A percentile compares a stretch with the other conserved stretches of the same genome.
phyloP scores from a whole-genome alignment of 1,284 basidiomycete species.

The Ganoderma sinense region DNA sequence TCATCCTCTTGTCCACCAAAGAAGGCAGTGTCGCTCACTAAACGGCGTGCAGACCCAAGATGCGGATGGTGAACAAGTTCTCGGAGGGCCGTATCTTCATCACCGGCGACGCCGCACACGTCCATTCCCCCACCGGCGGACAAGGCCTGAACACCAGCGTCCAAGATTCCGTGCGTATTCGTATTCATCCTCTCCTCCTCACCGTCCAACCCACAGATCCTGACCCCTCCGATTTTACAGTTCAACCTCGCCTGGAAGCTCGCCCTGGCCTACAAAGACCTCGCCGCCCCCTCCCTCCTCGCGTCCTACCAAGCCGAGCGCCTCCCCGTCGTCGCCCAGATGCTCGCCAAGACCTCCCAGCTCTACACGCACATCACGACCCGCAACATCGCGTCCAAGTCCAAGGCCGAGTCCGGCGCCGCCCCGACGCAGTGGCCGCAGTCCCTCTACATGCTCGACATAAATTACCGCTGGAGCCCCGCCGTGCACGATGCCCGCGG shows the following conservation, averaged over 20 bases:
- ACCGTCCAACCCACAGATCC: not conserved
- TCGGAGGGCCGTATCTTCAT: constrained; percentile 44
- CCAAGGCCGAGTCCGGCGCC: too few relatives aligned
- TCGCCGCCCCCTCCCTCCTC: constrained; percentile 33
- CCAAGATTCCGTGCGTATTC: constrained; percentile 33
- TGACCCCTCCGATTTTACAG: constrained; percentile 11
- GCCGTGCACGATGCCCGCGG: constrained; percentile 50
- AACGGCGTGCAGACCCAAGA: constrained; percentile 41
- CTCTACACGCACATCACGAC: too few relatives aligned
- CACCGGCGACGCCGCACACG: constrained; percentile 43
- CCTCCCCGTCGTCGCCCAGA: constrained; percentile 37
- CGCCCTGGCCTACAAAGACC: constrained; percentile 37
- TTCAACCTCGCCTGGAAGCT: constrained; percentile 46
- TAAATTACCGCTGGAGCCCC: constrained; percentile 57
- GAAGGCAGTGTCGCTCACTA: too few relatives aligned
- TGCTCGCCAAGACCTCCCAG: constrained; percentile 33
- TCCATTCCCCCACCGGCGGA: constrained; percentile 41
- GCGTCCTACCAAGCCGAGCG: constrained; percentile 38
- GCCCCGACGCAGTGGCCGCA: too few relatives aligned
- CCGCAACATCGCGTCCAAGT: too few relatives aligned
- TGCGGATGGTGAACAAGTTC: constrained; percentile 47
- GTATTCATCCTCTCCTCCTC: too few relatives aligned
- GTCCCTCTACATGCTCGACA: constrained; percentile 48
- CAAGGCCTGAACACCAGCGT: constrained; percentile 39
- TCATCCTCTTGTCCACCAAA: too few relatives aligned